Evolutionary conservation across 495 filamentous ascomycete species (phyloP), one percentile per base, ranked within the genome.

Genomic region (Xylaria telfairii): DNA sequence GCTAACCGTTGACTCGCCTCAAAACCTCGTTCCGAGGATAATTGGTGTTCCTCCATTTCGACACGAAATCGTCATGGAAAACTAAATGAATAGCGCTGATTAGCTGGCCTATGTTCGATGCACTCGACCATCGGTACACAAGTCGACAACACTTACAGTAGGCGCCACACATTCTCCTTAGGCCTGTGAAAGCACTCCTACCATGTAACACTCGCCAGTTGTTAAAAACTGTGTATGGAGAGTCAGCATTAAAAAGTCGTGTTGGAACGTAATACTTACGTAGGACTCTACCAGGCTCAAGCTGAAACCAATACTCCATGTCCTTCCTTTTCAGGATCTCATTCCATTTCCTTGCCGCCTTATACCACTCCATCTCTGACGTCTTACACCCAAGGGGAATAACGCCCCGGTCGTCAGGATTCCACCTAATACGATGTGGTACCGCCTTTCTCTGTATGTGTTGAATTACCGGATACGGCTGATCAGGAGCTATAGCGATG

Each of bases 171-270:
- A 98, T 91, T 73, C 94, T 90, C 73, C 95, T 84, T 75, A 91
- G 91, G 21, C 95, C 95, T 9, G 88, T 91, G 75, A 97, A 98
- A 17, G 88, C 86, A 26, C 88, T 87, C 71, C 95, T 84, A 4
- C 94, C 95, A 79, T 98, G 95, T 57, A 98, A 80, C 67, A 97
- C 93, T 69, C 95, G 87, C 94, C 94, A 98, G 76, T 98, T 98
- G 79, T 98, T 93, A 77, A 98, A 97, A 24, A 97, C 91, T 93
- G 67, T 51, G 28, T 6, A 32, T 51, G 8, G 17, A 6, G 32
- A 1, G 53, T 75, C n/a, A 78, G 64, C 26, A 64, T 54, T 59
- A 63, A 68, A 41, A 54, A 13, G 30, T 24, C 17, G 44, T 32
- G 59, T 9, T 64, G 6, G 26, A 9, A 13, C 4, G 39, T 46